Conservation (phyloP, 176 grass and related monocot genomes). For the Aegilops umbellulata region DNA sequence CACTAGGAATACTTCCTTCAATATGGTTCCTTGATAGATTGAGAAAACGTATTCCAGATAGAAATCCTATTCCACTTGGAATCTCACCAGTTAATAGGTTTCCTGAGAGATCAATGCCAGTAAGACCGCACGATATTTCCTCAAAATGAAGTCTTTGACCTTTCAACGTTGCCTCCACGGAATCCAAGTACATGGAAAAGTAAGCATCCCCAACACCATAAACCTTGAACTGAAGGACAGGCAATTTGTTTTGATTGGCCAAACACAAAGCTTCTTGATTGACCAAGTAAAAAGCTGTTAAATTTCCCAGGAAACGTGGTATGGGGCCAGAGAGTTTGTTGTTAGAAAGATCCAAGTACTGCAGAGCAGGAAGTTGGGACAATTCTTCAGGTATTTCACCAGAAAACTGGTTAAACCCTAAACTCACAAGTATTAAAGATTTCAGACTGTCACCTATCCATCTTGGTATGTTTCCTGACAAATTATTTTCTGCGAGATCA, state of each 20-base stretch:
- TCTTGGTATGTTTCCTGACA: conserved; percentile 17
- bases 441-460: conserved; percentile 10
- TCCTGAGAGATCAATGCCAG: neutral
- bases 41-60: fast-evolving
- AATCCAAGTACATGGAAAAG: neutral
- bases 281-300: fast-evolving
- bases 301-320: too few relatives aligned
- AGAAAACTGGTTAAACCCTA: too few relatives aligned
- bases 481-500: neutral
- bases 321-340: too few relatives aligned
- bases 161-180: fast-evolving
- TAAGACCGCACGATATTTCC: too few relatives aligned
- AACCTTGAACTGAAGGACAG: neutral
- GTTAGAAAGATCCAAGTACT: too few relatives aligned
- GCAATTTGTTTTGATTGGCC: fast-evolving
- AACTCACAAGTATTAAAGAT: too few relatives aligned
- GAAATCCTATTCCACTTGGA: neutral
- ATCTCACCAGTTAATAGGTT: conserved; percentile 27
- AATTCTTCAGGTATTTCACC: too few relatives aligned
- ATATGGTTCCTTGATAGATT: conserved; percentile 1
- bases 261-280: too few relatives aligned
- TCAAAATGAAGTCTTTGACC: too few relatives aligned
- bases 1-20: conserved; percentile 7
- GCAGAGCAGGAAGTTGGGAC: too few relatives aligned
- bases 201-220: neutral